phyloP scores from a whole-genome alignment of 306 rosid genomes.

The Hylodesmum podocarpum region DNA sequence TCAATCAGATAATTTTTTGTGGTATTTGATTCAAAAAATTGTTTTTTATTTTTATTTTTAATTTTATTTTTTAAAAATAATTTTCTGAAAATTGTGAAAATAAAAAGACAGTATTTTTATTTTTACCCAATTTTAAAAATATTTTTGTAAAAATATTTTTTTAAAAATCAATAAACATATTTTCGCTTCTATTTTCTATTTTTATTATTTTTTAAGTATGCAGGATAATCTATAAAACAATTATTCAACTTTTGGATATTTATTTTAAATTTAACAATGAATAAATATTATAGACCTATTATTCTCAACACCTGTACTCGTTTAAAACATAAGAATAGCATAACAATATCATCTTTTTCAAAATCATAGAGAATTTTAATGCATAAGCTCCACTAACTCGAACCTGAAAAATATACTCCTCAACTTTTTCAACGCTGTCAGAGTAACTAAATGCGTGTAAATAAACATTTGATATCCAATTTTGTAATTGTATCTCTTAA shows the following conservation, averaged over 20 bases:
- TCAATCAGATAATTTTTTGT: neutral
- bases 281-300: neutral
- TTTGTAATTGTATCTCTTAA: too few relatives aligned
- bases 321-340: neutral
- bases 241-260: neutral
- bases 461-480: too few relatives aligned
- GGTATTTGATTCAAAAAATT: too few relatives aligned
- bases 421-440: neutral
- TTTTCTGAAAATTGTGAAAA: too few relatives aligned
- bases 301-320: neutral
- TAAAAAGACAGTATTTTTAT: too few relatives aligned
- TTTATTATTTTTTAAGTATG: neutral
- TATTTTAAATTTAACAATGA: neutral
- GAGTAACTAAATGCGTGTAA: too few relatives aligned
- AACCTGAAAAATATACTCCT: neutral
- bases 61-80: too few relatives aligned
- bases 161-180: too few relatives aligned
- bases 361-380: neutral
- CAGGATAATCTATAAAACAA: neutral
- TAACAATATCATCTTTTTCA: neutral
- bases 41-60: too few relatives aligned
- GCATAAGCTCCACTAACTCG: neutral
- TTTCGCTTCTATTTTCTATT: too few relatives aligned
- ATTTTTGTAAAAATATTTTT: too few relatives aligned
- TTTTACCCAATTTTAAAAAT: too few relatives aligned